These are phyloP conservation scores for Dendrobium huoshanense DNA, from an alignment of 106 monocot genomes.

Conservation along the genomic window DNA sequence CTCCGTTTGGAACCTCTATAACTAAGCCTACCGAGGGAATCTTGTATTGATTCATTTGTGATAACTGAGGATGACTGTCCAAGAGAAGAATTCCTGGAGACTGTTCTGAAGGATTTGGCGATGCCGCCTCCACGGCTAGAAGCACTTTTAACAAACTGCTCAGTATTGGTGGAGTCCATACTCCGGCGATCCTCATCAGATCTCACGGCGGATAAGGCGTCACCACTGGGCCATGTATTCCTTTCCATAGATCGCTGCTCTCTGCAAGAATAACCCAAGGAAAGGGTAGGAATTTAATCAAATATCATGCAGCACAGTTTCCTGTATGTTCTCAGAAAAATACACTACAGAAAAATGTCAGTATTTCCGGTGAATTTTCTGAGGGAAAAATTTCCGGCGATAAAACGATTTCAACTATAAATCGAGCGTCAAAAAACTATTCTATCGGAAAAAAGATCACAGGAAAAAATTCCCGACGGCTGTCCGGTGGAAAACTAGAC, in stretches of 20 bases:
- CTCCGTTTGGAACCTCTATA: conserved; percentile 19
- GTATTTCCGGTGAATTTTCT: too few relatives aligned
- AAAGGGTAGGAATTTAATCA: background rate
- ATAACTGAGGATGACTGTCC: conserved; percentile 1
- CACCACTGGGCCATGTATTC: background rate
- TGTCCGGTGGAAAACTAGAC: background rate
- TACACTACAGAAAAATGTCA: too few relatives aligned
- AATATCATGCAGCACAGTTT: background rate
- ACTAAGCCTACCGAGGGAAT: conserved; percentile 22
- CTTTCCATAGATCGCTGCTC: background rate
- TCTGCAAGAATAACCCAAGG: background rate
- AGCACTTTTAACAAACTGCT: background rate
- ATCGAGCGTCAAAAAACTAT: too few relatives aligned
- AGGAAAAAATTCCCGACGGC: too few relatives aligned
- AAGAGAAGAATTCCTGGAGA: conserved; percentile 13
- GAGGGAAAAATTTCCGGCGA: too few relatives aligned
- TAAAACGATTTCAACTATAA: too few relatives aligned
- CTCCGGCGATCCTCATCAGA: background rate
- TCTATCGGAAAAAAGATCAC: too few relatives aligned
- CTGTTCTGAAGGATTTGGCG: conserved; percentile 8
- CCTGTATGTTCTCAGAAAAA: background rate
- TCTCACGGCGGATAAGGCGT: background rate
- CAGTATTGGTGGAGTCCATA: background rate
- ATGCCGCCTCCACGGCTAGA: conserved; percentile 12
- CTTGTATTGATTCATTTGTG: conserved; percentile 4